Conservation (phyloP, 2,329 filamentous ascomycete genomes). For the Metarhizium album region DNA sequence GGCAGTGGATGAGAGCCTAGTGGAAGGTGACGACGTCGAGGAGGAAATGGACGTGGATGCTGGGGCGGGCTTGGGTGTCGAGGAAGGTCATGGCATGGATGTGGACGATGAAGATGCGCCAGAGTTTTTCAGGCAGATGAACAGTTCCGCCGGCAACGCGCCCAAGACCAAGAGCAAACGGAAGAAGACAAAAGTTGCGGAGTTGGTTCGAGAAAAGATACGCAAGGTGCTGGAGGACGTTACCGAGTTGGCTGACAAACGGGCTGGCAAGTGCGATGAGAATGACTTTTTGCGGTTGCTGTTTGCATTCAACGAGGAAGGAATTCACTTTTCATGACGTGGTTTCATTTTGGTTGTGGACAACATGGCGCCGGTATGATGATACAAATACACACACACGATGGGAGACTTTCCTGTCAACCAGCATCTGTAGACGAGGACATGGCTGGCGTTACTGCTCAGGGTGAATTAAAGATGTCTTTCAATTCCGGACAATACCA, state of each 20-base stretch:
- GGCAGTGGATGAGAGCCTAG: constrained; percentile 56
- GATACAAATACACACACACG: not conserved
- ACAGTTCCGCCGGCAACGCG: constrained; percentile 24
- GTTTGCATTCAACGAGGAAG: constrained; percentile 77
- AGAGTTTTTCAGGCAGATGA: constrained; percentile 68
- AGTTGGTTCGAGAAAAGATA: constrained; percentile 80
- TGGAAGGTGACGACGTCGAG: constrained; percentile 32
- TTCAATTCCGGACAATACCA: no score
- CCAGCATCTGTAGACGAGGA: not conserved
- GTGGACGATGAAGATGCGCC: constrained; percentile 64
- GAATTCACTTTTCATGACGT: constrained; percentile 73
- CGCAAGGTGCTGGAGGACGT: constrained; percentile 71
- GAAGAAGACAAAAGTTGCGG: constrained; percentile 68
- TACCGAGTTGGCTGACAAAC: constrained; percentile 69
- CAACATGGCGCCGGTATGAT: not conserved
- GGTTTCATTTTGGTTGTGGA: not conserved
- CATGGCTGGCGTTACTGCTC: constrained; percentile 2
- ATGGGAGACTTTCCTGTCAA: not conserved
- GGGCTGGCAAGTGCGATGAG: constrained; percentile 81
- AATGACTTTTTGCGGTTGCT: constrained; percentile 80
- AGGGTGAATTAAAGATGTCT: not conserved
- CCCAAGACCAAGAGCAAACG: constrained; percentile 57
- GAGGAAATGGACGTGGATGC: constrained; percentile 29
- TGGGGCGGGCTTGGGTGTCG: constrained; percentile 24
- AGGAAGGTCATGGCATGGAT: constrained; percentile 40